Evolutionary conservation across 208 protist species (phyloP), one percentile per base, ranked within the genome.

Genomic region (Trypanosoma platydactyli): DNA sequence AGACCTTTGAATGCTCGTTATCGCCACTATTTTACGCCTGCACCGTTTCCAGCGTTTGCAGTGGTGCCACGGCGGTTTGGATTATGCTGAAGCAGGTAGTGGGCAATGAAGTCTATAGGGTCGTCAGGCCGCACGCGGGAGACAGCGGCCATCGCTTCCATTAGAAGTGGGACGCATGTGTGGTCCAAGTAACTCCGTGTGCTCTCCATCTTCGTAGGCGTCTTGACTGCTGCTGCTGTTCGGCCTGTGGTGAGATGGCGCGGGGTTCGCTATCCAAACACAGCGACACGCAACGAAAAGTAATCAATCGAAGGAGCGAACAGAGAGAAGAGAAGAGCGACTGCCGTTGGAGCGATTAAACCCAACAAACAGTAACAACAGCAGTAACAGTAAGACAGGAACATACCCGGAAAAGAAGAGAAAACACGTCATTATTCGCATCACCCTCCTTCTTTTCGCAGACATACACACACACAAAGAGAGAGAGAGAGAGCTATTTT

Each of bases 161-260:
- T 55, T 3, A 89, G 52, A 24, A 89, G 13, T 16, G 83, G 83
- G 12, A 88, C 81, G 13, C 83, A 76, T 6, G 81, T 83, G 59
- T 88, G 71, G n/a, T 89, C 83, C 1, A 89, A 38, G 52, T 89
- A 89, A 7, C 60, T 51, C 27, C 81, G 58, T 13, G 61, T 66
- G 61, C 38, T 49, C 50, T 56, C 61, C 7, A 56, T 15, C 9
- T 38, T 57, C 38, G 13, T 48, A 46, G 29, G 16, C 2, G 33
- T 29, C 2, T 27, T 27, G 53, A 13, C 9, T 1, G 30, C n/a
- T 55, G 18, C 20, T 53, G 33, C 11, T n/a, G 35, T 22, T 30
- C 49, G 1, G 24, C 49, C 7, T 22, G 49, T 13, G 22, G 42
- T 12, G 30, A 13, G 61, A 12, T 24, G 61, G 30, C 27, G 49